Evolutionary conservation across 1,284 basidiomycete genomes (phyloP).

Genomic region (Papiliotrema flavescens): DNA sequence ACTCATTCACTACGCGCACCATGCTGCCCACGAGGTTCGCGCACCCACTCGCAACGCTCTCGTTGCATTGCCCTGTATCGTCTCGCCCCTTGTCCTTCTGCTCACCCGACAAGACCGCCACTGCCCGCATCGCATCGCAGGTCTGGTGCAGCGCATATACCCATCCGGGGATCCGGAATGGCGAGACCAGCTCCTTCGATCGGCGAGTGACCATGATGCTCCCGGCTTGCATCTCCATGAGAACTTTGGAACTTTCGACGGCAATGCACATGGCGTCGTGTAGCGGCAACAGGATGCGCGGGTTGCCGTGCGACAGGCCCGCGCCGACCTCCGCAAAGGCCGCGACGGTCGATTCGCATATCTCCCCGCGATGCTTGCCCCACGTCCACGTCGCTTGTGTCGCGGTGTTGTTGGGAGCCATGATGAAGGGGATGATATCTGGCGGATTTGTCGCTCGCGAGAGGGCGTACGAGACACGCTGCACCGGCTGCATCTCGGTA

Average conservation of each 20-base stretch:
- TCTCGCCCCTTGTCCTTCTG: neutral
- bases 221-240: conserved; percentile 40
- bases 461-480: conserved; percentile 28
- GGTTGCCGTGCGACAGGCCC: conserved; percentile 1
- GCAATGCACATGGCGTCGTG: conserved; percentile 32
- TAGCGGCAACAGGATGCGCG: conserved; percentile 18
- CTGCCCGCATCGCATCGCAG: conserved; percentile 15
- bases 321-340: conserved; percentile 26
- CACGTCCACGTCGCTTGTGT: conserved; percentile 30
- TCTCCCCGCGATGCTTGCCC: conserved; percentile 23
- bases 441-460: conserved; percentile 26
- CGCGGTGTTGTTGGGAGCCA: conserved; percentile 15
- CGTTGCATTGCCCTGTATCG: neutral
- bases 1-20: conserved; percentile 29
- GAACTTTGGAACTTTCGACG: conserved; percentile 34
- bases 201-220: conserved; percentile 19
- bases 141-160: conserved; percentile 21
- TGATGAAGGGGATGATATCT: conserved; percentile 31
- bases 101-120: conserved; percentile 12
- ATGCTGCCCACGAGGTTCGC: conserved; percentile 41
- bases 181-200: conserved; percentile 16
- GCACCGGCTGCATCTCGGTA: conserved; percentile 4
- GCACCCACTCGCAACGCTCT: conserved; percentile 24
- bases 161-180: conserved; percentile 21
- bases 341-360: conserved; percentile 25